phyloP scores from a whole-genome alignment of 441 rosid species.

The Erysimum cheiri region DNA sequence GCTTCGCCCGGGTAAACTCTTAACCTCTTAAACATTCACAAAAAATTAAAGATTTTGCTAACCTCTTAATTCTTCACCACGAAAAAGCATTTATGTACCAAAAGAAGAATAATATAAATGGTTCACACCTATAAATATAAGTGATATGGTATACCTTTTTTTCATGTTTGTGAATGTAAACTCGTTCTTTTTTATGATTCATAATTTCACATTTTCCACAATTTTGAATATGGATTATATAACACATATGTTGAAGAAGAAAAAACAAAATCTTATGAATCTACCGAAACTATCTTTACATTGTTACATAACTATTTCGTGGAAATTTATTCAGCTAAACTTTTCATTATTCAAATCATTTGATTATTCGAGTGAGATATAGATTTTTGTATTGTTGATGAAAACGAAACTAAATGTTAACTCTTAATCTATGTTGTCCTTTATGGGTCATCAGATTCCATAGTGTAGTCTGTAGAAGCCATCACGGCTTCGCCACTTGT shows the following conservation, averaged over 20 bases:
- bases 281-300: too few relatives aligned
- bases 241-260: background rate
- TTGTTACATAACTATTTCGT: background rate
- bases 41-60: too few relatives aligned
- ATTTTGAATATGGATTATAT: background rate
- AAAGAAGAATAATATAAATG: background rate
- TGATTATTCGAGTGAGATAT: background rate
- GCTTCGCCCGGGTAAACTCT: too few relatives aligned
- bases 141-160: background rate
- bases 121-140: background rate
- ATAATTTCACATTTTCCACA: background rate
- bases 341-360: background rate
- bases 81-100: background rate
- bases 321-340: background rate
- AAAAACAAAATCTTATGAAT: too few relatives aligned
- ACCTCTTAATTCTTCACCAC: background rate
- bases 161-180: background rate
- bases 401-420: background rate
- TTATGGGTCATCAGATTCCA: conserved; percentile 25
- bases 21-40: too few relatives aligned
- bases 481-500: conserved; percentile 39
- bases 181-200: background rate
- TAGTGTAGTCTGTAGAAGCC: conserved; percentile 7
- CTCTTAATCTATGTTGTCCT: conserved; percentile 17
- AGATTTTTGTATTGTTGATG: background rate